Percentiles rank a stretch among this genome's conserved stretches.
Conservation (phyloP, 805 yeast genomes). For the Candida dajiaensis region DNA sequence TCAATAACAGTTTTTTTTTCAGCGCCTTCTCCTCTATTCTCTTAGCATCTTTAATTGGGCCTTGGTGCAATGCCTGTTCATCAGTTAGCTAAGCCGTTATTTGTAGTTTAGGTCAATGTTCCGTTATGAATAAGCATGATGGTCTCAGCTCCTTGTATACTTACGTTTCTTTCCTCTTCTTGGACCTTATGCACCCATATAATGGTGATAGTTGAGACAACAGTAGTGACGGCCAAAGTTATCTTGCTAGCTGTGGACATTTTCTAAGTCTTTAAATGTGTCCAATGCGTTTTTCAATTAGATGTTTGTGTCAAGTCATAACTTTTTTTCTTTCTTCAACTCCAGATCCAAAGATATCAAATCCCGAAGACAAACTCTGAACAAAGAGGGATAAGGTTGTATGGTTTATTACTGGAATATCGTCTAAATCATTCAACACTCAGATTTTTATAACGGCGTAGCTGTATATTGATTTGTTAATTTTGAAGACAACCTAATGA, state of each 20-base stretch:
- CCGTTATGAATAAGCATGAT: not conserved
- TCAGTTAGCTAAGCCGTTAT: not conserved
- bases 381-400: too few relatives aligned
- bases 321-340: not conserved
- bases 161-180: constrained; percentile 55
- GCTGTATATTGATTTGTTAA: too few relatives aligned
- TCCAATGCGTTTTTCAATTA: not conserved
- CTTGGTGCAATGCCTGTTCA: constrained; percentile 59
- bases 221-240: constrained; percentile 56
- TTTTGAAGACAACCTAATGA: too few relatives aligned
- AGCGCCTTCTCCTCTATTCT: constrained; percentile 31
- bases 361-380: not conserved
- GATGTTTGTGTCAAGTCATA: not conserved
- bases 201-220: constrained; percentile 53
- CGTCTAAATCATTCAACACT: too few relatives aligned
- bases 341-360: not conserved
- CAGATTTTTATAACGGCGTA: too few relatives aligned
- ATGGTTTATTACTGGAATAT: too few relatives aligned
- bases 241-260: constrained; percentile 82
- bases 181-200: constrained; percentile 69
- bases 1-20: constrained; percentile 30
- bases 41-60: constrained; percentile 80
- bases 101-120: not conserved
- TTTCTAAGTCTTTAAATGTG: not conserved
- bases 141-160: constrained; percentile 21